Evolutionary conservation across 805 yeast genomes (phyloP).

Genomic region (Barnettozyma populi): DNA sequence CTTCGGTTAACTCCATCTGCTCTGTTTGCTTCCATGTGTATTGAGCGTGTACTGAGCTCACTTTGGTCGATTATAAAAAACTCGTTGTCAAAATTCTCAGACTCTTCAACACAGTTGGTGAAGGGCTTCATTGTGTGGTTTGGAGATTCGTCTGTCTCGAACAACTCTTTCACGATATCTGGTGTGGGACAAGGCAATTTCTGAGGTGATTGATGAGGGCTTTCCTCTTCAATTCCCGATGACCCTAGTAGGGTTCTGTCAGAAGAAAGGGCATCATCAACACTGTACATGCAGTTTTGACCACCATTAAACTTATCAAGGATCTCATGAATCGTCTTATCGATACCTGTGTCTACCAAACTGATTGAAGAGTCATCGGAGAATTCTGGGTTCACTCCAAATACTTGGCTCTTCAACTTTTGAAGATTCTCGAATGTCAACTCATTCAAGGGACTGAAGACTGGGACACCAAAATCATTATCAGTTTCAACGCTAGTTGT

Average conservation of each 20-base stretch:
- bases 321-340: background rate
- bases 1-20: background rate
- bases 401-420: constrained; percentile 7
- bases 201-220: background rate
- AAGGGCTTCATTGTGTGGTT: background rate
- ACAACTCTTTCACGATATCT: constrained; percentile 3
- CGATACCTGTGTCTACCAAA: background rate
- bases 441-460: constrained; percentile 14
- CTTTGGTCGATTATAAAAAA: background rate
- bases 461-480: constrained; percentile 6
- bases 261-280: background rate
- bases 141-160: background rate
- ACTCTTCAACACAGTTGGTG: background rate
- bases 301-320: background rate
- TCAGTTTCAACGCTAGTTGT: background rate
- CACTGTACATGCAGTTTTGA: background rate
- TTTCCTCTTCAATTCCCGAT: background rate
- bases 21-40: background rate
- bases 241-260: background rate
- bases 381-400: constrained; percentile 7
- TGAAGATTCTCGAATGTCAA: constrained; percentile 14
- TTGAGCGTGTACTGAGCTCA: background rate
- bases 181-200: background rate
- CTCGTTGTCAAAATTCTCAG: background rate
- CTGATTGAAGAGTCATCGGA: constrained; percentile 9